phyloP scores from a whole-genome alignment of 129 eudicot genomes.

The Deinandra increscens region DNA sequence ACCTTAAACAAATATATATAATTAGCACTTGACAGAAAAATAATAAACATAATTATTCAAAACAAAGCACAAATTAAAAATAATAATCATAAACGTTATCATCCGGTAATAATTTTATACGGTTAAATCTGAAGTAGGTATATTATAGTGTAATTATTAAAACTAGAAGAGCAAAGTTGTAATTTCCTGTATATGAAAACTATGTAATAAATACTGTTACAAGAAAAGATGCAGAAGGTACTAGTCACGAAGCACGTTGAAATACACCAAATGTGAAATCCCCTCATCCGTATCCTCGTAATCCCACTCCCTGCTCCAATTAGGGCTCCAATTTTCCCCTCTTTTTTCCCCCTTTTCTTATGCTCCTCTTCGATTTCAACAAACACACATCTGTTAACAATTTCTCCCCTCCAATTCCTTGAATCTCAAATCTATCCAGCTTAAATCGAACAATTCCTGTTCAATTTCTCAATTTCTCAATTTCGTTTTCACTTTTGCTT shows the following conservation, averaged over 20 bases:
- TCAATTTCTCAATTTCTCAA: not conserved
- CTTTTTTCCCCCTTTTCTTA: not conserved
- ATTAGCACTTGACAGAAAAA: too few relatives aligned
- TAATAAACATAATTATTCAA: too few relatives aligned
- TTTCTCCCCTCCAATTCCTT: not conserved
- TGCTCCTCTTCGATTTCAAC: not conserved
- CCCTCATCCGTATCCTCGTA: conserved; percentile 22
- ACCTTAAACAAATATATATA: too few relatives aligned
- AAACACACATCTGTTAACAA: not conserved
- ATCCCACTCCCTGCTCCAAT: conserved; percentile 10
- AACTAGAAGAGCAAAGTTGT: too few relatives aligned
- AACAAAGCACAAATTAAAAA: too few relatives aligned
- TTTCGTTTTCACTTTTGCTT: not conserved
- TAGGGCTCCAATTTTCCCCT: conserved; percentile 28
- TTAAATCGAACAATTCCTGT: not conserved
- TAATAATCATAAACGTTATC: too few relatives aligned
- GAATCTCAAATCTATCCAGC: conserved; percentile 2
- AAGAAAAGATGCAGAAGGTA: conserved; percentile 15
- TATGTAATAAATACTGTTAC: not conserved
- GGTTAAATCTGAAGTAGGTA: too few relatives aligned
- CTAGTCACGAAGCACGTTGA: conserved; percentile 8
- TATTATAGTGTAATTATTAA: too few relatives aligned
- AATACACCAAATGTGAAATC: not conserved
- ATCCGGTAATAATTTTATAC: too few relatives aligned
- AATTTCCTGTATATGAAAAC: too few relatives aligned